phyloP scores from a whole-genome alignment of 2,329 filamentous ascomycete species.

The Elsinoe batatas region DNA sequence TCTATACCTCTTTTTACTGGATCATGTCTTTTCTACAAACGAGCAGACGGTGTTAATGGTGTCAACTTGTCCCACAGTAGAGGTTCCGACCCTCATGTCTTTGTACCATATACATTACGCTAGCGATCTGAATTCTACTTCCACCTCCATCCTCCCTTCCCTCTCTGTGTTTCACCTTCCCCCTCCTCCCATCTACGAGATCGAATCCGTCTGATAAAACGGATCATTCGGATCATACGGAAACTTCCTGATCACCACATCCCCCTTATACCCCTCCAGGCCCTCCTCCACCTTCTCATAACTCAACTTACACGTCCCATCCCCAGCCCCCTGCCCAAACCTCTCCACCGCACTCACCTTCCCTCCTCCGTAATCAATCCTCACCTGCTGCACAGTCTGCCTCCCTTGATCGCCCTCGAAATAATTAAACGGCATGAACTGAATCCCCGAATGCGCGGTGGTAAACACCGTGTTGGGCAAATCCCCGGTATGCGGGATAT shows the following conservation, averaged over 20 bases:
- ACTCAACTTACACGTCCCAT: constrained; percentile 23
- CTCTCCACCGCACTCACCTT: constrained; percentile 22
- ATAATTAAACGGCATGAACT: constrained; percentile 39
- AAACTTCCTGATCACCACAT: constrained; percentile 30
- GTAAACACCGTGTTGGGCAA: constrained; percentile 46
- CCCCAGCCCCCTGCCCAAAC: constrained; percentile 25
- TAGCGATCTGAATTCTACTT: not conserved
- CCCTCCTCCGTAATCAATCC: constrained; percentile 30
- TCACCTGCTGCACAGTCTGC: constrained; percentile 33
- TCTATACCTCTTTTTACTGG: not conserved
- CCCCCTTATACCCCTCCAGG: constrained; percentile 26
- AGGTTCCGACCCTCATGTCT: not conserved
- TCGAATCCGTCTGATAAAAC: constrained; percentile 18
- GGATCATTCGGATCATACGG: constrained; percentile 30
- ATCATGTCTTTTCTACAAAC: not conserved
- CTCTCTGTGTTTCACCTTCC: not conserved
- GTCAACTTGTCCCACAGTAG: not conserved
- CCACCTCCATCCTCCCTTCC: not conserved
- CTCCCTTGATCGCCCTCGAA: constrained; percentile 32
- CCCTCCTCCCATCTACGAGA: constrained; percentile 5
- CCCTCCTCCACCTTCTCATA: constrained; percentile 22
- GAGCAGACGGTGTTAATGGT: not conserved
- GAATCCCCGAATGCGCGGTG: constrained; percentile 36
- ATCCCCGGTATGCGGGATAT: constrained; percentile 46
- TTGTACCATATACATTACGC: not conserved